Base-by-base conservation (phyloP, 805 yeast species). In the Jamesozyma spencerorum region DNA sequence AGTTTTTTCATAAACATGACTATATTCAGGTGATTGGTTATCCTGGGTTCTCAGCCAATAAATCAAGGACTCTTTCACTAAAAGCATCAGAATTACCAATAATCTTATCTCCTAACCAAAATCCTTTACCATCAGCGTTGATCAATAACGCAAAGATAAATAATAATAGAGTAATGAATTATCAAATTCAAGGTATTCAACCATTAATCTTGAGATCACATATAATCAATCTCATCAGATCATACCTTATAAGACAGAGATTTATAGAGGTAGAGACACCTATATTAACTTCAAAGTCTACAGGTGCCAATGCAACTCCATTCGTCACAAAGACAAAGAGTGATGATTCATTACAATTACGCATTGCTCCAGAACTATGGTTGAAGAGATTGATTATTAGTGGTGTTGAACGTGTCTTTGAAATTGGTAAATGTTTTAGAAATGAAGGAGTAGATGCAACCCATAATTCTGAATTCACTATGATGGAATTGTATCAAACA, bases 361-460 rank as follows among this genome's bases (percentile, higher is more conserved):
- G 98, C 33, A 90, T 92, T 2, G 97, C 98, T 0, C 98, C 98
- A 0, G 98, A 90, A 54, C 64, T 92, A 30, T 92, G 96, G 96
- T 70, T 92, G 41, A 92, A 92, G 55, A 73, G 83, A 47, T 63
- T 92, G 38, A 74, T 87, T 2, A 77, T 90, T 27, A 72, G 85
- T 6, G 98, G 98, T 1, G 77, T 88, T 53, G 94, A 88, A 49
- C 77, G 74, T 48, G 80, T 92, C 2, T 92, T 75, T 60, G 97
- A 92, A 54, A 75, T 92, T 39, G 97, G 97, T 0, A 71, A 74
- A 39, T 79, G 71, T 35, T 92, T 88, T 60, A 70, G 98, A 51
- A 92, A 92, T 54, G 98, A 92, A 63, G 95, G 97, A 5, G 70
- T 90, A 22, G 98, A 90, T 57, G 69, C 82, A 1, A 84, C 95